Evolutionary conservation across 1,284 basidiomycete genomes (phyloP), one percentile per base, ranked within the genome.

Genomic region (Athelia psychrophila): DNA sequence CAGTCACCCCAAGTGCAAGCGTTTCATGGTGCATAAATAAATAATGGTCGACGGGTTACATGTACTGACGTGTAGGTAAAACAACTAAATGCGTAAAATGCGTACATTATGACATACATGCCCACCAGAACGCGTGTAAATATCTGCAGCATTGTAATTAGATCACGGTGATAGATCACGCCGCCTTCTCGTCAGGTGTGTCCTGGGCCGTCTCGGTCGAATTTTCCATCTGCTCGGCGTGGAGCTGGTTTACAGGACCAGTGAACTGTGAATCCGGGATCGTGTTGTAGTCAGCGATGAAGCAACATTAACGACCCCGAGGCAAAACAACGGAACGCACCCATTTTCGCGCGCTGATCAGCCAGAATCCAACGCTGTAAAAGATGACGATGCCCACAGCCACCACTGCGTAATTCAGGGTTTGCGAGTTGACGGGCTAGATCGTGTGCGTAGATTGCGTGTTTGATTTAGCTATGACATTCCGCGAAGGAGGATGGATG

Each of bases 401-500:
- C 15, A 89, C 86, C 36, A 84, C 76, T 0, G 87, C 70, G 61
- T 90, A 90, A 65, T 90, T 90, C 53, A 91, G 69, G 4, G 86
- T 88, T 61, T 86, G 79, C 0, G 79, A 78, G 59, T 81, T 69
- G 47, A 90, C 86, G 2, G 86, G 85, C 77, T 80, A 52, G 49
- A 22, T 49, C 22, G 40, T 47, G 22, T 44, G 23, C 25, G 12
- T 16, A 18, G 36, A 15, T 8, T 42, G 6, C 6, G n/a, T 18
- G 38, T n/a, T 36, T 32, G n/a, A 44, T 35, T n/a, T n/a, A n/a
- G n/a, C n/a, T n/a, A n/a, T n/a, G n/a, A n/a, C n/a, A n/a, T n/a
- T n/a, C n/a, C n/a, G n/a, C n/a, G n/a, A n/a, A n/a, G n/a, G n/a
- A n/a, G n/a, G n/a, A 47, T 16, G 15, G 20, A 51, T 36, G 13